Evolutionary conservation across 768 basidiomycete species (phyloP), one percentile per base, ranked within the genome.

Genomic region (Mycena venus): DNA sequence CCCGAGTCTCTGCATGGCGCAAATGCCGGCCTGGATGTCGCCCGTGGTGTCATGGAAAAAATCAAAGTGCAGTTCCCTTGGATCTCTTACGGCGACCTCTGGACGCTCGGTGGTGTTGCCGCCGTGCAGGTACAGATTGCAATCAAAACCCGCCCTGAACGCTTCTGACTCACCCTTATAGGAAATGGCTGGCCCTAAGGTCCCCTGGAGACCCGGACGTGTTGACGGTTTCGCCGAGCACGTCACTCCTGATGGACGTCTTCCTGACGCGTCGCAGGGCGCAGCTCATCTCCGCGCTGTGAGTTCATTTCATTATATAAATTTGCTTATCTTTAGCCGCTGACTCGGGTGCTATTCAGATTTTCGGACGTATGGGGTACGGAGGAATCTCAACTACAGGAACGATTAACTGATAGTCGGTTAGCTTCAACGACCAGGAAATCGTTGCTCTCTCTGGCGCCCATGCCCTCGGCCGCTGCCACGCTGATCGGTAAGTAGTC

Each of bases 61-160:
- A 83, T 99, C 81, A 97, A 99, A 87, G 80, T 91, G 65, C 91
- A 98, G 78, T 96, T 94, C 87, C 89, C 92, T 0, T 97, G 97
- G 96, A 98, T 99, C 77, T 94, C 91, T 70, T 99, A 98, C 82
- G 97, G 97, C 75, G 97, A 99, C 82, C 88, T 98, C 69, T 98
- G 97, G 97, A 99, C 98, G 29, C 93, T 99, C 44, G 98, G 87
- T 66, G 98, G 98, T 80, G 97, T 99, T 70, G 91, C 90, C 76
- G 97, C 97, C 66, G 86, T 99, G 62, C 94, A 95, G 88, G 89
- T 89, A 67, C 23, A 82, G 70, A 27, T 19, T 25, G 10, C 17
- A 38, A 44, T 58, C 70, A 23, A n/a, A 29, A n/a, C 19, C 31
- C 3, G 9, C 27, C n/a, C 15, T 67, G n/a, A 31, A 19, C 49